phyloP scores from a whole-genome alignment of 2,329 filamentous ascomycete species.

The Aspergillus melleus region DNA sequence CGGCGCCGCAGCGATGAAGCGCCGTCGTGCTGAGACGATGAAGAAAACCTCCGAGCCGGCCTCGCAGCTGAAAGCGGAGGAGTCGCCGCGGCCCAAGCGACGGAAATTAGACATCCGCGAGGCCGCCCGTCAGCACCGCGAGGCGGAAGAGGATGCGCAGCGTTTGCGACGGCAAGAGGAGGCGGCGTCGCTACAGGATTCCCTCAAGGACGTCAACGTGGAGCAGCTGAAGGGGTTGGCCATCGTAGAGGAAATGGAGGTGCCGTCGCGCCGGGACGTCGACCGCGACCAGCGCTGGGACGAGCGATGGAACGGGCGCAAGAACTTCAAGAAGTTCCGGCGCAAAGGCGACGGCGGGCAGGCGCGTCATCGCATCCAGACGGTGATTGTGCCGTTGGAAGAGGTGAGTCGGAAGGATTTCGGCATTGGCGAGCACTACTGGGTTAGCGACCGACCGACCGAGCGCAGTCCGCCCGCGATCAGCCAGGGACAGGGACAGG shows the following conservation, averaged over 20 bases:
- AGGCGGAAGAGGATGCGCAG: conserved; percentile 52
- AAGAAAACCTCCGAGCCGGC: conserved; percentile 44
- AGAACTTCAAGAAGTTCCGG: conserved; percentile 90
- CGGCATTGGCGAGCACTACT: conserved; percentile 75
- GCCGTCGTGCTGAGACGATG: conserved; percentile 66
- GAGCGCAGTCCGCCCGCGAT: conserved; percentile 8
- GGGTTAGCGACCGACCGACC: conserved; percentile 49
- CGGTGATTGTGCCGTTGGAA: conserved; percentile 69
- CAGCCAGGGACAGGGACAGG: neutral
- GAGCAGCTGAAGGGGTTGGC: conserved; percentile 71
- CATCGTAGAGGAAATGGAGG: conserved; percentile 73
- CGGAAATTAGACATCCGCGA: conserved; percentile 70
- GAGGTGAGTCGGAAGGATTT: conserved; percentile 70
- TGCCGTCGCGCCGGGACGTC: conserved; percentile 45
- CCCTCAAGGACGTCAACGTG: conserved; percentile 67
- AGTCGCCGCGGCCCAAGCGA: conserved; percentile 47
- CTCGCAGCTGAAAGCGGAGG: conserved; percentile 26
- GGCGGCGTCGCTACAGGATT: conserved; percentile 60
- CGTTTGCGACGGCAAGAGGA: conserved; percentile 63
- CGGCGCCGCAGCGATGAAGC: conserved; percentile 74
- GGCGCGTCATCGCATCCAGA: conserved; percentile 46
- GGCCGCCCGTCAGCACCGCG: conserved; percentile 55
- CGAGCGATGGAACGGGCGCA: conserved; percentile 85
- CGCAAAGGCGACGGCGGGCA: conserved; percentile 34
- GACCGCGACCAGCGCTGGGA: conserved; percentile 69